Evolutionary conservation across 2,329 filamentous ascomycete genomes (phyloP), one percentile per base, ranked within the genome.

Genomic region (Thelonectria olida): DNA sequence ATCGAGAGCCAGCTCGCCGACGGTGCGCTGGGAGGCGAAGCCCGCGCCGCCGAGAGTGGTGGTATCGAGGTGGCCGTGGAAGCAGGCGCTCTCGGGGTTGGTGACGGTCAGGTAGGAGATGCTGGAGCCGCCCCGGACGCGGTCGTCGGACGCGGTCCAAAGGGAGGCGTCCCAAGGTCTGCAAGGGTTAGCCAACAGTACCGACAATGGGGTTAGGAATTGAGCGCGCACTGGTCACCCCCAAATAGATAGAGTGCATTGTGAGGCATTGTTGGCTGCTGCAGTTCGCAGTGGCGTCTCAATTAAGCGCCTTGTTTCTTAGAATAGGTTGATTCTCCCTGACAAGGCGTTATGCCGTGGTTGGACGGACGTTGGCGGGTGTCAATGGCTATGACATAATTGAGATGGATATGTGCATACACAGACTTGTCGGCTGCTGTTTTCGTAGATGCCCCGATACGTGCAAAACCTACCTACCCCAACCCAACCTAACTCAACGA

Each of bases 11-110:
- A 82, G 76, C 38, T 84, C 78, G 7, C 88, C 85, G 38, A 81
- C 83, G 5, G 90, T 93, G 47, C 90, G 85, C 74, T 95, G 92
- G 5, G 89, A 92, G 9, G 92, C 92, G 73, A 96, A 96, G 5
- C 92, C 92, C 1, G 92, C 92, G 27, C 91, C 92, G 23, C 92
- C 92, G 0, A 96, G 86, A 0, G 91, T 88, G 54, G 83, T 84
- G 64, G 90, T 92, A 76, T 96, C 92, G 19, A 96, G 83, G 22
- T 81, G 81, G 2, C 92, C 92, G 65, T 86, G 78, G 78, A 94
- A 93, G 77, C 83, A 56, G 75, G 89, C 87, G 76, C 63, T 63
- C 51, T 72, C 63, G 42, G 68, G 66, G 10, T 64, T 57, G 19
- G 72, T 61, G 48, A 76, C 75, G 41, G 74, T 75, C n/a, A 87